Conservation (phyloP, 1,139 yeast species). For the Ogataea hybrid region DNA sequence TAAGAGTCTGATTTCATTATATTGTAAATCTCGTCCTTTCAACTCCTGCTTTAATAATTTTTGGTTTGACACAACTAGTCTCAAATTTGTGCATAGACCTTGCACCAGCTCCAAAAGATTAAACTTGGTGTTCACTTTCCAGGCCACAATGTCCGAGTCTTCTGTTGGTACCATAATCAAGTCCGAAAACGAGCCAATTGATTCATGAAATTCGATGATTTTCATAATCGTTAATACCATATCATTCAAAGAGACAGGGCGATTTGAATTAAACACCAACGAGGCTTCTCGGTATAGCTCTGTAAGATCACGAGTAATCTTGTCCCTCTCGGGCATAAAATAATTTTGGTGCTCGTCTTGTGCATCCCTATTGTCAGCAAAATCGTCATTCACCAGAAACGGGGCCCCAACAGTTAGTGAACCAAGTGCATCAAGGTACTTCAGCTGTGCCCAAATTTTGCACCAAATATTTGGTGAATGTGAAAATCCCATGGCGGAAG, state of each 20-base stretch:
- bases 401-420: conserved; percentile 21
- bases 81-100: conserved; percentile 6
- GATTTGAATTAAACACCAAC: conserved; percentile 11
- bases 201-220: conserved; percentile 8
- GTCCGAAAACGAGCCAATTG: conserved; percentile 14
- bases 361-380: conserved; percentile 10
- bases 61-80: conserved; percentile 2
- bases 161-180: conserved; percentile 6
- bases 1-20: conserved; percentile 3
- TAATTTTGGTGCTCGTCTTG: conserved; percentile 1
- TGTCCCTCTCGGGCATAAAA: conserved; percentile 1
- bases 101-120: conserved; percentile 10
- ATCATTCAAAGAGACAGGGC: conserved; percentile 18
- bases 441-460: conserved; percentile 19
- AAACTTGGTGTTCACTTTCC: conserved; percentile 5
- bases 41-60: conserved; percentile 7
- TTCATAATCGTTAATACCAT: conserved; percentile 12
- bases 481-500: background rate
- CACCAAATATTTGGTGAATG: conserved; percentile 6
- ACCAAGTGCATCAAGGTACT: conserved; percentile 17
- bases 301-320: conserved; percentile 1
- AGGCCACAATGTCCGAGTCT: conserved; percentile 1
- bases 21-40: conserved; percentile 2
- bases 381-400: conserved; percentile 21
- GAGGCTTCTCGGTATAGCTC: conserved; percentile 15